Base-by-base conservation (phyloP, 257 asterid species). In the Solanum infundibuliforme region DNA sequence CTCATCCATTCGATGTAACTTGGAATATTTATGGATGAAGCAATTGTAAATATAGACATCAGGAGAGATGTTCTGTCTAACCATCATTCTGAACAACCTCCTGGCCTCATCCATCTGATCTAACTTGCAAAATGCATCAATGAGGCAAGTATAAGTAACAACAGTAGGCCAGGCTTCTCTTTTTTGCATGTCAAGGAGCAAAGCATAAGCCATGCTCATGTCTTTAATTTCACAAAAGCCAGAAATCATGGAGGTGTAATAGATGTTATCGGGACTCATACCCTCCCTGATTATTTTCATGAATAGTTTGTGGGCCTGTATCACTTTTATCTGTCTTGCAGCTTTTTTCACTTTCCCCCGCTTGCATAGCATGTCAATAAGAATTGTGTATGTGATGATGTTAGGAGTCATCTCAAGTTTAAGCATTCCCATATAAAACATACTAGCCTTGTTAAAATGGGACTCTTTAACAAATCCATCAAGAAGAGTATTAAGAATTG, bases 61-160 rank as follows among this genome's bases (percentile, higher is more conserved):
- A 83, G 89, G 94, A 86, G 84, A 71, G 14, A 93, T 16, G 72
- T 87, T 86, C 86, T 87, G 77, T 62, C 73, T 79, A 82, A 58
- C 73, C 95, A 93, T 93, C 90, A 91, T 91, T 27, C 87, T 87
- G 31, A 91, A 65, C 89, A 93, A 74, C 88, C 7, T 32, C 65
- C 9, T 25, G 52, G 88, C 96, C 60, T 68, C 84, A 43, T 90
- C 92, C 91, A 88, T 69, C 34, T 86, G 90, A 81, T 87, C 83
- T 38, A 88, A 68, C 89, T 90, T 91, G 87, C 84, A 90, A 87
- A 88, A 92, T 43, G 92, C 92, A 85, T 92, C 92, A 90, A 94
- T 92, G 75, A 94, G 87, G 87, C 98, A 92, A 29, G 96, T 93
- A 90, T 91, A 94, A 14, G 97, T 94, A 69, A 91, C 91, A n/a